Evolutionary conservation across 2,329 filamentous ascomycete genomes (phyloP).

Genomic region (Botryotinia globosa): DNA sequence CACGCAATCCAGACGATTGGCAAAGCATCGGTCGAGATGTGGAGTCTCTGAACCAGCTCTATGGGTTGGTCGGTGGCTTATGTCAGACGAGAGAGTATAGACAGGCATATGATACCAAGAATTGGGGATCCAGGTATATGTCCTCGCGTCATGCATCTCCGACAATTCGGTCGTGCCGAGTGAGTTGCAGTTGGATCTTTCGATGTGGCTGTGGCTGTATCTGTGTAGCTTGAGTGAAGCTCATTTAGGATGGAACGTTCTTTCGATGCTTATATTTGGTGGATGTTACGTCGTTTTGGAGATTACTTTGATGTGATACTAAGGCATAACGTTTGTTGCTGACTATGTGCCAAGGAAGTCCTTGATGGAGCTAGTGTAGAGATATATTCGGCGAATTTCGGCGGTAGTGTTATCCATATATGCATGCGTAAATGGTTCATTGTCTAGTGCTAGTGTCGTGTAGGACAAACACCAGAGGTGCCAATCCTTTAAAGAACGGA

Average conservation of each 20-base stretch:
- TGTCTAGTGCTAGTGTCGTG: background rate
- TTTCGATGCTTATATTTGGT: background rate
- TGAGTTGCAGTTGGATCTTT: background rate
- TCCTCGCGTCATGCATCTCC: background rate
- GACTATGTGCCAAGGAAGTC: background rate
- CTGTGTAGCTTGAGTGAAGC: background rate
- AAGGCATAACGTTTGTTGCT: background rate
- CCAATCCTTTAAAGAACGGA: background rate
- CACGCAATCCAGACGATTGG: background rate
- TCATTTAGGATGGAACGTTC: conserved; percentile 5
- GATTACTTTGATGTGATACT: background rate
- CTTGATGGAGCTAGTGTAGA: background rate
- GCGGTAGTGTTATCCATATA: background rate
- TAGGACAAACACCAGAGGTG: background rate
- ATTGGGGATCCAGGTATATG: background rate
- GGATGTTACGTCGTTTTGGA: conserved; percentile 6
- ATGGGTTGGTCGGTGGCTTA: background rate
- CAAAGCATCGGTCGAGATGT: background rate
- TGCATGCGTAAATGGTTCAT: background rate
- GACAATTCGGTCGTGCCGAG: conserved; percentile 6
- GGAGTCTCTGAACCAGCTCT: background rate
- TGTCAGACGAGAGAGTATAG: background rate
- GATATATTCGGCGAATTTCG: background rate
- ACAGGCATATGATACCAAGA: background rate
- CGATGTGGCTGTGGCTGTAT: conserved; percentile 11